These are phyloP conservation scores for Silene conica DNA, from an alignment of 148 eudicot genomes.

Conservation along the genomic window DNA sequence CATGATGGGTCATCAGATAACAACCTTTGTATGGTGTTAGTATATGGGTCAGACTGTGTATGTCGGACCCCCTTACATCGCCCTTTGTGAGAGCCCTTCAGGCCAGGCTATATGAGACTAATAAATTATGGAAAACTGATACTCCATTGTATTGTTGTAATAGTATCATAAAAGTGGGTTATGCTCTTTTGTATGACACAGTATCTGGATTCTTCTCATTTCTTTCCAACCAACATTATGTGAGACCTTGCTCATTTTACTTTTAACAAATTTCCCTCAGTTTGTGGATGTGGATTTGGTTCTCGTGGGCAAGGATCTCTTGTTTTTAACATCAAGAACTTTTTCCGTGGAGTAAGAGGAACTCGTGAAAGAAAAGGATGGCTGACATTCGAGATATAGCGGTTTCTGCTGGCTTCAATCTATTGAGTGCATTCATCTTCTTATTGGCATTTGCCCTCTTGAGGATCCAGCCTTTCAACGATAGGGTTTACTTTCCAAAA, in stretches of 20 bases:
- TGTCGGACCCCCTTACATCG: neutral
- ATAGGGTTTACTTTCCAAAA: conserved; percentile 94
- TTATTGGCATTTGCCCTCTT: conserved; percentile 79
- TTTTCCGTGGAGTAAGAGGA: conserved; percentile 9
- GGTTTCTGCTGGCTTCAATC: conserved; percentile 75
- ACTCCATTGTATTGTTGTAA: too few species aligned
- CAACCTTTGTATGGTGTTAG: neutral
- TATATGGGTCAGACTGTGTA: neutral
- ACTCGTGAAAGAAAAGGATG: conserved; percentile 47
- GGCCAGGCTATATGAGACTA: too few species aligned
- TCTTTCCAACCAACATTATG: too few species aligned
- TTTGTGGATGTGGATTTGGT: conserved; percentile 12
- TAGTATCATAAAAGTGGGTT: neutral
- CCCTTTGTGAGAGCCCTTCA: neutral
- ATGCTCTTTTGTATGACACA: neutral
- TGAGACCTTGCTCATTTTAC: neutral
- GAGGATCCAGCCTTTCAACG: conserved; percentile 94
- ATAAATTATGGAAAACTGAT: too few species aligned
- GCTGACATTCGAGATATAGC: conserved; percentile 69
- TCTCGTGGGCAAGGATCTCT: conserved; percentile 10
- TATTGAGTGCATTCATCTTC: conserved; percentile 67
- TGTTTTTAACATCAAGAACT: conserved; percentile 5
- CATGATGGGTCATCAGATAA: neutral
- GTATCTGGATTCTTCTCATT: neutral
- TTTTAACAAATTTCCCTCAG: too few species aligned